phyloP scores from a whole-genome alignment of 2,329 filamentous ascomycete genomes.

The Botrytis byssoidea region DNA sequence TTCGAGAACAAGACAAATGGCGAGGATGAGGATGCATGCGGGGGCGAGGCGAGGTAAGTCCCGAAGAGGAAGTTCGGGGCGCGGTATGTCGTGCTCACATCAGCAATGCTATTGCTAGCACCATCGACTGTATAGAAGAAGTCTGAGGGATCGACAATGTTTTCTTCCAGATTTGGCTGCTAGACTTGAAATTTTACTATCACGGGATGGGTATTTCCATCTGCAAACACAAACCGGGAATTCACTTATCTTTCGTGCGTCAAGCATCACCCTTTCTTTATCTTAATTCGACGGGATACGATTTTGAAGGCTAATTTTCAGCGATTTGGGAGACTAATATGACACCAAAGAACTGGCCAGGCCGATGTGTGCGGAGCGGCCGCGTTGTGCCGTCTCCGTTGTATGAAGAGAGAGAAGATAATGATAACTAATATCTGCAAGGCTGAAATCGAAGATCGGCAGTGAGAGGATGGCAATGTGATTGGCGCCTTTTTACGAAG shows the following conservation, averaged over 20 bases:
- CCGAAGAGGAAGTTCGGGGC: not conserved
- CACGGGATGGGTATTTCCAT: not conserved
- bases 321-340: not conserved
- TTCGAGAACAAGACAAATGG: not conserved
- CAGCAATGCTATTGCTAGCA: conserved; percentile 12
- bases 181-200: not conserved
- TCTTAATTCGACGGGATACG: not conserved
- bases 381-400: not conserved
- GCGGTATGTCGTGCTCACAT: not conserved
- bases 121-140: not conserved
- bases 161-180: not conserved
- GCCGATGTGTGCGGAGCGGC: not conserved
- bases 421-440: conserved; percentile 1
- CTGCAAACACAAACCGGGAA: not conserved
- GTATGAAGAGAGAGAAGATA: not conserved
- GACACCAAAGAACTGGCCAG: not conserved
- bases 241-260: not conserved
- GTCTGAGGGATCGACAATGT: not conserved
- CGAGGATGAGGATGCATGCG: not conserved
- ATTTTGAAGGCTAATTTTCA: not conserved
- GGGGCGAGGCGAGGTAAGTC: not conserved
- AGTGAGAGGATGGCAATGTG: not conserved
- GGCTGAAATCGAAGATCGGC: not conserved
- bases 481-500: not conserved
- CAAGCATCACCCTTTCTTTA: not conserved